phyloP scores from a whole-genome alignment of 2,329 filamentous ascomycete species.

The Zymoseptoria passerinii region DNA sequence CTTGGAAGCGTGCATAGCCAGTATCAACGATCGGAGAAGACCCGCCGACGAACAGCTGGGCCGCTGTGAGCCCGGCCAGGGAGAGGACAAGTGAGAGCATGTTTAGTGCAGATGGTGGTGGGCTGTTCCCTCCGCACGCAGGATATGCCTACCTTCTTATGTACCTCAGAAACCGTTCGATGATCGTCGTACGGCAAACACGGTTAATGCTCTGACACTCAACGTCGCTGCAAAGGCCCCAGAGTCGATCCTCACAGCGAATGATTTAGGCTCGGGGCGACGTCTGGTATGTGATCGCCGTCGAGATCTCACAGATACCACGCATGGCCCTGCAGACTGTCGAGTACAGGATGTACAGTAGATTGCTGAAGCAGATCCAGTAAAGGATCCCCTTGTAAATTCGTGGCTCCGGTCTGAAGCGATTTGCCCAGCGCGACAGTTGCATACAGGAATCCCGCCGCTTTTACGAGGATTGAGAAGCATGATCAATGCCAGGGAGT shows the following conservation, averaged over 20 bases:
- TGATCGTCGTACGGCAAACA: background rate
- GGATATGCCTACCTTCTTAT: background rate
- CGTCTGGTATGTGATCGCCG: background rate
- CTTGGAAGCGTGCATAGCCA: slow-evolving; percentile 4
- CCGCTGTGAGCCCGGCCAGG: background rate
- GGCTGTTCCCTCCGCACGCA: background rate
- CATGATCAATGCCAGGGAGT: background rate
- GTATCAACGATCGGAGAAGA: slow-evolving; percentile 3
- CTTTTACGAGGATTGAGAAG: background rate
- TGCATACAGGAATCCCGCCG: background rate
- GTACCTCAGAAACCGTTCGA: background rate
- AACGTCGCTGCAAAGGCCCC: background rate
- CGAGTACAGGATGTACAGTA: background rate
- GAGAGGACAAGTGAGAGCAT: background rate
- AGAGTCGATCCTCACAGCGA: background rate
- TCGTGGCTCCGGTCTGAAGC: background rate
- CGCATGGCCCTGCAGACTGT: background rate
- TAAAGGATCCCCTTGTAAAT: background rate
- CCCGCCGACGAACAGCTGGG: slow-evolving; percentile 1
- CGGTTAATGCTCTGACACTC: background rate
- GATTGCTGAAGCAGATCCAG: background rate
- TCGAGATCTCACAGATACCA: background rate
- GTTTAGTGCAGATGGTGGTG: background rate
- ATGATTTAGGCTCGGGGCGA: background rate
- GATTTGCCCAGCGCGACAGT: no score